Conservation (phyloP, 2,329 filamentous ascomycete genomes). For the Aphanoascus verrucosus region DNA sequence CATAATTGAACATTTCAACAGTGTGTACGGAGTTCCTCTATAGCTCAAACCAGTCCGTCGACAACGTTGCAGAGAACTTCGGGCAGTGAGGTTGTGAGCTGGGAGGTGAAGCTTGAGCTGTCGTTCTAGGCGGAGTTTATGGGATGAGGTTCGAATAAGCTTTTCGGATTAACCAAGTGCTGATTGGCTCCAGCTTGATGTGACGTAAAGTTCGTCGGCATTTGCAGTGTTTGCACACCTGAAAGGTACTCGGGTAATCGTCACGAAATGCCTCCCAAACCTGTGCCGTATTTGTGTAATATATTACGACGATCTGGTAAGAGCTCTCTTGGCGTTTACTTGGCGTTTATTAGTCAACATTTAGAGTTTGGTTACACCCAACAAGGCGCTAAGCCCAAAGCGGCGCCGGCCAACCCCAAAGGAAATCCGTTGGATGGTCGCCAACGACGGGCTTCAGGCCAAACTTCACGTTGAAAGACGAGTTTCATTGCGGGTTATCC, state of each 20-base stretch:
- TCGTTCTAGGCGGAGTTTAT: background rate
- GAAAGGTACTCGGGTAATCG: background rate
- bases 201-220: too few relatives aligned
- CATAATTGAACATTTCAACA: conserved; percentile 9
- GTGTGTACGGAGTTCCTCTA: background rate
- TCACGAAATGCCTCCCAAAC: background rate
- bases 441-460: background rate
- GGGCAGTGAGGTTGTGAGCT: too few relatives aligned
- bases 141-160: background rate
- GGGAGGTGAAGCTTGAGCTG: too few relatives aligned
- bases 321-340: background rate
- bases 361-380: conserved; percentile 4
- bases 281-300: background rate
- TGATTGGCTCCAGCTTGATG: background rate
- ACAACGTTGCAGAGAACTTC: background rate
- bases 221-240: background rate
- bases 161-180: background rate
- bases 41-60: background rate
- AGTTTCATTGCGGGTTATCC: conserved; percentile 9
- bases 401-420: conserved; percentile 7
- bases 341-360: background rate
- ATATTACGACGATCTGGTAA: background rate
- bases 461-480: conserved; percentile 1
- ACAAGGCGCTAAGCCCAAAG: conserved; percentile 10
- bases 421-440: conserved; percentile 6